Evolutionary conservation across 164 flowering plant genomes (phyloP).

Genomic region (Chimonanthus salicifolius): DNA sequence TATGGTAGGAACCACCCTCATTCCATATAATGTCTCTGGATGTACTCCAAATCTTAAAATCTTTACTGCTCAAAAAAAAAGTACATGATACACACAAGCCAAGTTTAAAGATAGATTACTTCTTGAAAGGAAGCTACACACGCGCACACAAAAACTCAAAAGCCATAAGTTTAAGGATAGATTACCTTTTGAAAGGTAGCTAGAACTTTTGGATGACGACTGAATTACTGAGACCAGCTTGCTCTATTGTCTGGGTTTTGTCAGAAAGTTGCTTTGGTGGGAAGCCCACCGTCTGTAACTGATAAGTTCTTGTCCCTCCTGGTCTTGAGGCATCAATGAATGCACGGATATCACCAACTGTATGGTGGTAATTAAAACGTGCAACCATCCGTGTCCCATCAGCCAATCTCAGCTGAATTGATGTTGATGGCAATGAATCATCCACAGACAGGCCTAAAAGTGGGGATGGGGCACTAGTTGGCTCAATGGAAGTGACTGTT

Average conservation of each 20-base stretch:
- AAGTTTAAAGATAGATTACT: too few species aligned
- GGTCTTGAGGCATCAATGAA: constrained; percentile 83
- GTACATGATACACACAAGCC: too few species aligned
- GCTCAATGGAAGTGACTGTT: constrained; percentile 19
- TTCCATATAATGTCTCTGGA: too few species aligned
- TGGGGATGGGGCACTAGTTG: constrained; percentile 37
- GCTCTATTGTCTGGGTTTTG: constrained; percentile 65
- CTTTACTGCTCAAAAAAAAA: too few species aligned
- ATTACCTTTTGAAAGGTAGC: background rate
- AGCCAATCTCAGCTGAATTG: constrained; percentile 74
- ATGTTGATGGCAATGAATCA: constrained; percentile 53
- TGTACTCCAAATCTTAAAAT: too few species aligned
- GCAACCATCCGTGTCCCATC: constrained; percentile 90
- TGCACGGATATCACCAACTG: constrained; percentile 60
- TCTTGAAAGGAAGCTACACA: too few species aligned
- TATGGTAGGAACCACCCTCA: too few species aligned
- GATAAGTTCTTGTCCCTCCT: constrained; percentile 47
- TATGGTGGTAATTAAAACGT: constrained; percentile 72
- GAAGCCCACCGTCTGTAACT: constrained; percentile 74
- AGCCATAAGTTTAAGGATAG: too few species aligned
- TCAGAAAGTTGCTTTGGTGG: constrained; percentile 82
- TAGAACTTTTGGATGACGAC: constrained; percentile 80
- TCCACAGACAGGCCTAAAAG: constrained; percentile 56
- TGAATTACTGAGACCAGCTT: constrained; percentile 89
- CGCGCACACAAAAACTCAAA: too few species aligned